Evolutionary conservation across 1,139 yeast species (phyloP).

Genomic region (Pichiaceae sp.): DNA sequence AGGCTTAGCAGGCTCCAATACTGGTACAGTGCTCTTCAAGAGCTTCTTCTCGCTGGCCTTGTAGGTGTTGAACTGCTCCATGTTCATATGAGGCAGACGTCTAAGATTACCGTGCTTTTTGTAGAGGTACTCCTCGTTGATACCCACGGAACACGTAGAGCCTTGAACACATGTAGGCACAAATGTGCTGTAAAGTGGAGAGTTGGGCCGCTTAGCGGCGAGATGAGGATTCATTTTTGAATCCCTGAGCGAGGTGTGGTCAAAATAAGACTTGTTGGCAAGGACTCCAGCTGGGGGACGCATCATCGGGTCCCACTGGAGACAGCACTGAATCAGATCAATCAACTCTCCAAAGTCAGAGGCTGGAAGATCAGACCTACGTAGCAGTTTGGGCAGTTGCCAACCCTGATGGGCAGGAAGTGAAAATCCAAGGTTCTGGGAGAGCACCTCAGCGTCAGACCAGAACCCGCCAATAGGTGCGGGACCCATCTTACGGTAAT

Average conservation of each 20-base stretch:
- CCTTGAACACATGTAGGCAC: neutral
- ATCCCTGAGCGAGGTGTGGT: constrained; percentile 27
- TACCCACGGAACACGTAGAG: neutral
- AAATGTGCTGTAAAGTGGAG: neutral
- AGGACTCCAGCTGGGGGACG: constrained; percentile 42
- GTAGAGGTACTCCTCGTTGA: neutral
- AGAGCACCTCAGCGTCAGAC: constrained; percentile 48
- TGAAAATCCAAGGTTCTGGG: constrained; percentile 41
- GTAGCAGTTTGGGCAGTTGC: constrained; percentile 28
- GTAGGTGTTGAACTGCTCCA: neutral
- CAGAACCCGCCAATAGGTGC: constrained; percentile 59
- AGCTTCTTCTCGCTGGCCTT: neutral
- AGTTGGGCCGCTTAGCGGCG: neutral
- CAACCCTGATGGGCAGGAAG: constrained; percentile 40
- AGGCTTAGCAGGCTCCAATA: no score
- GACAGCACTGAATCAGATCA: constrained; percentile 47
- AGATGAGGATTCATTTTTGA: neutral
- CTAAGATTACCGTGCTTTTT: constrained; percentile 7
- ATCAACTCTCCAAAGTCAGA: constrained; percentile 29
- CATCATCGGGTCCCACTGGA: constrained; percentile 56
- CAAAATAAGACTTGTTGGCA: constrained; percentile 45
- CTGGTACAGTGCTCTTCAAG: neutral
- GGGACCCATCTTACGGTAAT: neutral
- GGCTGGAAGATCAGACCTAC: constrained; percentile 26
- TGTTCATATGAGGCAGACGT: constrained; percentile 10